phyloP scores from a whole-genome alignment of 2,329 filamentous ascomycete genomes.

The Alternaria hordeiaustralica region DNA sequence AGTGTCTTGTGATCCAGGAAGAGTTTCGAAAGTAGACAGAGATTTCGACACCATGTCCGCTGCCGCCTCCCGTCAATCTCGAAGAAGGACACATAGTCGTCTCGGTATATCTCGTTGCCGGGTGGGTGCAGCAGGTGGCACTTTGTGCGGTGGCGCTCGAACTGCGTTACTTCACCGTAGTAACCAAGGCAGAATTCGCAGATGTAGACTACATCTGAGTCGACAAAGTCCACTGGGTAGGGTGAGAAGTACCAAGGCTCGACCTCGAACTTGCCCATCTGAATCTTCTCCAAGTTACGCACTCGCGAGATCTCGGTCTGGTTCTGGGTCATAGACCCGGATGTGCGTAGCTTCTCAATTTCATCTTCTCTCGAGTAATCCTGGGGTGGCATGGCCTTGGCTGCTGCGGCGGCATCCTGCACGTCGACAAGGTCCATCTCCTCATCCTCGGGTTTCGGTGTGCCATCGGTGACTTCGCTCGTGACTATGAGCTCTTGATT shows the following conservation, averaged over 20 bases:
- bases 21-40: conserved; percentile 93
- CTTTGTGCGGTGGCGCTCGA: conserved; percentile 84
- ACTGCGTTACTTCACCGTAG: conserved; percentile 82
- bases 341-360: conserved; percentile 92
- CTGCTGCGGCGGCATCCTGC: conserved; percentile 58
- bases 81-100: conserved; percentile 92
- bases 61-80: conserved; percentile 96
- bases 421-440: conserved; percentile 61
- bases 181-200: conserved; percentile 97
- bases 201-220: conserved; percentile 90
- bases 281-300: conserved; percentile 89
- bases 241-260: conserved; percentile 99
- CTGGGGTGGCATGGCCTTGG: conserved; percentile 59
- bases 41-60: conserved; percentile 93
- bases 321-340: conserved; percentile 98
- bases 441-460: conserved; percentile 59
- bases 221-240: conserved; percentile 87
- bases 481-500: conserved; percentile 60
- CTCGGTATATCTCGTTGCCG: conserved; percentile 97
- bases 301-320: conserved; percentile 96
- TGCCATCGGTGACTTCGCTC: conserved; percentile 57
- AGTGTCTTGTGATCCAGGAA: conserved; percentile 98
- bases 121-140: conserved; percentile 91
- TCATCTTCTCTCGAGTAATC: conserved; percentile 83
- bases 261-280: conserved; percentile 90